These are phyloP conservation scores for Scolecobasidium constrictum DNA, from an alignment of 2,329 filamentous ascomycete species.

Conservation along the genomic window DNA sequence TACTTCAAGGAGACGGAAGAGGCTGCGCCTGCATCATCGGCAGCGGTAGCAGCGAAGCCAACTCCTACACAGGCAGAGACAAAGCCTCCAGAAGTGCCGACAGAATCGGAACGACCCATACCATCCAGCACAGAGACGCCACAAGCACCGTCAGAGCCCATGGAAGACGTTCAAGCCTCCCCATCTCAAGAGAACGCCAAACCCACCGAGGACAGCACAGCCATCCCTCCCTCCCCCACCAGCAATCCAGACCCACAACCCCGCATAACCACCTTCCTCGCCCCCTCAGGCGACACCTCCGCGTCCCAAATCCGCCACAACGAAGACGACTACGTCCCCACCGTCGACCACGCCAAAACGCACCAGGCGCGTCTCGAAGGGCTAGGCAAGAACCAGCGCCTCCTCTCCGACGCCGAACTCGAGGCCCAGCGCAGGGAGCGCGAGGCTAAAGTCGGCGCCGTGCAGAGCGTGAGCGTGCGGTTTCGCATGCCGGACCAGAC, in stretches of 20 bases:
- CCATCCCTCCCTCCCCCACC: slow-evolving; percentile 10
- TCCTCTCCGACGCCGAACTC: slow-evolving; percentile 74
- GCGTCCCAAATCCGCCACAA: slow-evolving; percentile 58
- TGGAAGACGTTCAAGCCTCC: slow-evolving; percentile 1
- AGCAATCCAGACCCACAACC: slow-evolving; percentile 16
- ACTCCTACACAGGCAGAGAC: background rate
- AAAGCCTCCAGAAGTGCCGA: background rate
- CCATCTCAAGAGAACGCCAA: background rate
- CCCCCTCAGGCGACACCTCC: slow-evolving; percentile 62
- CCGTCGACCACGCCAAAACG: slow-evolving; percentile 62
- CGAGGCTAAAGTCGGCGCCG: slow-evolving; percentile 51
- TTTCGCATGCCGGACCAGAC: slow-evolving; percentile 84
- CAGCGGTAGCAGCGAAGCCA: slow-evolving; percentile 11
- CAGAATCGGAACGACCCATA: too few species aligned
- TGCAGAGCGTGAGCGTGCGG: slow-evolving; percentile 62
- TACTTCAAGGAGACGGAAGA: slow-evolving; percentile 51
- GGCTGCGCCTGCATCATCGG: slow-evolving; percentile 11
- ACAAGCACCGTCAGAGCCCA: background rate
- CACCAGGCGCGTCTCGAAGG: slow-evolving; percentile 58
- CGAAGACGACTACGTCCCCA: slow-evolving; percentile 66
- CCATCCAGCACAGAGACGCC: background rate
- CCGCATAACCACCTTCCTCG: slow-evolving; percentile 32
- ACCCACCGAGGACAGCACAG: slow-evolving; percentile 1
- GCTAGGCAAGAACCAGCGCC: slow-evolving; percentile 58
- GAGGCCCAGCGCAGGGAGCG: slow-evolving; percentile 57